Percentiles rank a stretch among this genome's conserved stretches.
These are phyloP conservation scores for Kodamaea alishanica DNA, from an alignment of 1,139 yeast species.

Conservation along the genomic window DNA sequence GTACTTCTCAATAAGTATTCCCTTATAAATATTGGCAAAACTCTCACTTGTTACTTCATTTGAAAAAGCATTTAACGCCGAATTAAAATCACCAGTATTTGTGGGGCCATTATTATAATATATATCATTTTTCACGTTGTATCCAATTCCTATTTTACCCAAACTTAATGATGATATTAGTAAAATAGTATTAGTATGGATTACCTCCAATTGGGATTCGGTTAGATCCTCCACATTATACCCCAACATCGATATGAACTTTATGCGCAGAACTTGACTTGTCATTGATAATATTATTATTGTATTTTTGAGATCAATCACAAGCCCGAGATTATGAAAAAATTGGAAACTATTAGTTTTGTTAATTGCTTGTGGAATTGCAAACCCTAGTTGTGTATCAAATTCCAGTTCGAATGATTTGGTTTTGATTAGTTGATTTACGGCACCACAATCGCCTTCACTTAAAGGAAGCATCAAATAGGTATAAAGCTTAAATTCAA, in stretches of 20 bases:
- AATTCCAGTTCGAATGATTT: constrained; percentile 12
- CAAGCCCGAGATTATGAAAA: constrained; percentile 21
- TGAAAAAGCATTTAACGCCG: constrained; percentile 21
- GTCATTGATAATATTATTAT: constrained; percentile 27
- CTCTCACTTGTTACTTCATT: constrained; percentile 24
- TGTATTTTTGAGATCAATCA: constrained; percentile 30
- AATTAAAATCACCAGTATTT: constrained; percentile 10
- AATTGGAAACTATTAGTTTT: constrained; percentile 2
- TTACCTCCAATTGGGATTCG: constrained; percentile 6
- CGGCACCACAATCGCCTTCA: constrained; percentile 6
- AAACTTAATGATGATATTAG: constrained; percentile 26
- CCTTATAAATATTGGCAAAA: constrained; percentile 27
- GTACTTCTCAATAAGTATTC: constrained; percentile 25
- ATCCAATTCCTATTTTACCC: constrained; percentile 30
- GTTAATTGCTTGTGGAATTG: constrained; percentile 20
- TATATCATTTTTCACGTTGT: constrained; percentile 19
- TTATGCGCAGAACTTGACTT: constrained; percentile 20
- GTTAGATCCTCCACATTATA: constrained; percentile 12
- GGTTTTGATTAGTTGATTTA: constrained; percentile 8
- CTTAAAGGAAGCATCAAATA: constrained; percentile 16
- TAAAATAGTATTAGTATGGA: constrained; percentile 20
- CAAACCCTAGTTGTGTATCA: constrained; percentile 19
- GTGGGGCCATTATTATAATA: constrained; percentile 20
- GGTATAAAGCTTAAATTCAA: constrained; percentile 17
- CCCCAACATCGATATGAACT: constrained; percentile 27